Percentiles rank a stretch among this genome's conserved stretches.
These are phyloP conservation scores for Bipolaris bicolor DNA, from an alignment of 2,329 filamentous ascomycete genomes.

Conservation along the genomic window DNA sequence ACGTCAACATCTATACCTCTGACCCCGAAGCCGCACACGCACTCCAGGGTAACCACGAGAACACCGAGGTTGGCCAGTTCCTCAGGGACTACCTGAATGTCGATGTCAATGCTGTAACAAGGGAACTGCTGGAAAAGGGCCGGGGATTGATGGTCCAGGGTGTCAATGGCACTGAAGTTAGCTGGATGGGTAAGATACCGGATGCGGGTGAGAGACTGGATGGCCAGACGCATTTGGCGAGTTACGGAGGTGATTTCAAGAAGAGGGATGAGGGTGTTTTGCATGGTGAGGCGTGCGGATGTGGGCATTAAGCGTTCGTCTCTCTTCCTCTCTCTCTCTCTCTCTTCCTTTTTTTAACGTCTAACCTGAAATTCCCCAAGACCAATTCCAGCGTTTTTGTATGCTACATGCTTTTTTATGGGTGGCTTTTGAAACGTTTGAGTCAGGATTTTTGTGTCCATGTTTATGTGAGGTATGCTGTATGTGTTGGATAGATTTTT, in stretches of 20 bases:
- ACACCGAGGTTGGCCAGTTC: conserved; percentile 88
- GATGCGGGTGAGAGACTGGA: conserved; percentile 52
- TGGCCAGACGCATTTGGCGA: conserved; percentile 54
- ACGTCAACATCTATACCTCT: conserved; percentile 95
- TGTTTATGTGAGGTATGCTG: too few relatives aligned
- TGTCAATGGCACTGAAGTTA: conserved; percentile 36
- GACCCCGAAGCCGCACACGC: conserved; percentile 66
- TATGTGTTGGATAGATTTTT: too few relatives aligned
- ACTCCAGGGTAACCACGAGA: conserved; percentile 88
- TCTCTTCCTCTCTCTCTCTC: neutral
- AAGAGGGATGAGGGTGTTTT: conserved; percentile 38
- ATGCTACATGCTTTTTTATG: neutral
- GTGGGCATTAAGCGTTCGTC: conserved; percentile 28
- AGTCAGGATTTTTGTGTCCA: too few relatives aligned
- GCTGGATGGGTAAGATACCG: conserved; percentile 54
- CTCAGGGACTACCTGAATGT: conserved; percentile 78
- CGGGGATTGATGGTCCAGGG: conserved; percentile 37
- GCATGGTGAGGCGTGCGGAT: conserved; percentile 40
- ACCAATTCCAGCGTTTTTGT: neutral
- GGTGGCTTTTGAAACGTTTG: too few relatives aligned
- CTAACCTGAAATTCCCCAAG: neutral
- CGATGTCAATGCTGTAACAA: conserved; percentile 78
- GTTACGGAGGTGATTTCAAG: conserved; percentile 45
- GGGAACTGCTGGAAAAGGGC: conserved; percentile 70
- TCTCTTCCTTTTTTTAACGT: neutral